Base-by-base conservation (phyloP, 1,284 basidiomycete species). In the Puccinia coronata region DNA sequence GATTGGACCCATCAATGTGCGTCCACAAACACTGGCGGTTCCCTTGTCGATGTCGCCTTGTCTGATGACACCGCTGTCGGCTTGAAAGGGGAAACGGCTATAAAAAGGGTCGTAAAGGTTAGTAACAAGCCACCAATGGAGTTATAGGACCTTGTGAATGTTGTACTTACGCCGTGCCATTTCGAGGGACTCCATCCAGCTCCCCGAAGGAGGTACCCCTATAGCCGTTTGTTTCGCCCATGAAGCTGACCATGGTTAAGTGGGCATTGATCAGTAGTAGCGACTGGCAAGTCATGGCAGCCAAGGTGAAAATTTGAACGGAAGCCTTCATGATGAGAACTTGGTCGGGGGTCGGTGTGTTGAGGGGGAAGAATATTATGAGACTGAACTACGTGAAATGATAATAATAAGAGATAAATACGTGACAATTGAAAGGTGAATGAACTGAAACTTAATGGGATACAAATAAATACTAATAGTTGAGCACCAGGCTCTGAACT, bases 191-290 rank as follows among this genome's bases (percentile, higher is more conserved):
- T 43, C 71, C 72, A 16, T 74, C 71, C 55, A 74, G 8, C 16
- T 73, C 70, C 14, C 80, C 80, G 23, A 81, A 75, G 4, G 69
- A 70, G 36, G 36, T 75, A 6, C 80, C 80, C 51, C 31, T 69
- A n/a, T 67, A 69, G 2, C 80, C 80, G 43, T 81, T 81, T 9
- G 80, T 74, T 43, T 74, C 80, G 31, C 80, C 80, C n/a, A 73
- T 20, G 43, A 81, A 55, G n/a, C 53, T 55, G 47, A 81, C 57
- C 61, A 81, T 65, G 18, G 80, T 73, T 47, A 75, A 55, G 51
- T 81, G 80, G 12, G 41, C 49, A 20, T 65, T 61, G 59, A 76
- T 59, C 20, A 49, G 41, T 8, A 43, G 49, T 47, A 61, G 12
- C 18, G 43, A 63, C 59, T 49, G 25, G 23, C 74, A 76, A 28